Percentiles rank a stretch among this genome's conserved stretches.
These are phyloP conservation scores for Isoetes taiwanensis DNA, from an alignment of 75 land plant genomes.

Conservation along the genomic window DNA sequence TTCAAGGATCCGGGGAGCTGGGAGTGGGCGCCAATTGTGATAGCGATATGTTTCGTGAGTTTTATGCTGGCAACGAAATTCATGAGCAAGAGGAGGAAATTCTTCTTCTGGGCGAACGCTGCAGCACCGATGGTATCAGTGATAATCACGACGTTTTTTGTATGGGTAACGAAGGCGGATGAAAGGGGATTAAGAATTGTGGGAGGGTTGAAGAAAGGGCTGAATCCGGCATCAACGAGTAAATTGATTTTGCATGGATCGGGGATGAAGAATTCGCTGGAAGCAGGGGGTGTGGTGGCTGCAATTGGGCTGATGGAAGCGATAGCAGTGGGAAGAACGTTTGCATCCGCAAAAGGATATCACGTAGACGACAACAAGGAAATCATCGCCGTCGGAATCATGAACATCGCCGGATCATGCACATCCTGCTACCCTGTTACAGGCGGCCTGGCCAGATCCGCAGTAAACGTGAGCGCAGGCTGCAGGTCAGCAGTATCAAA, in stretches of 20 bases:
- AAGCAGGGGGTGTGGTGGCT: not conserved
- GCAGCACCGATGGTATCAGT: not conserved
- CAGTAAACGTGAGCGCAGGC: conserved; percentile 3
- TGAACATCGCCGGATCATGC: conserved; percentile 5
- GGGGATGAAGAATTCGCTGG: not conserved
- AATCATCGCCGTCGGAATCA: conserved; percentile 2
- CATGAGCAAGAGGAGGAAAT: not conserved
- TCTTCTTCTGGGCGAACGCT: not conserved
- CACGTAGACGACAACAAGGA: conserved; percentile 2
- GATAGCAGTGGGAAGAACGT: conserved; percentile 1
- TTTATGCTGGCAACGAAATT: not conserved
- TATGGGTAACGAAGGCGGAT: not conserved
- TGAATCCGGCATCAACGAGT: not conserved
- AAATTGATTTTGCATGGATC: not conserved
- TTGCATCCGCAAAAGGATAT: not conserved
- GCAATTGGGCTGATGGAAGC: conserved; percentile 4
- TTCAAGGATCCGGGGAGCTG: not conserved
- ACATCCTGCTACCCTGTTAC: not conserved
- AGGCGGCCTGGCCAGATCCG: not conserved
- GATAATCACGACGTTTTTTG: not conserved
- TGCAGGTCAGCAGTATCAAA: not conserved
- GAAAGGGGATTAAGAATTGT: conserved; percentile 1
- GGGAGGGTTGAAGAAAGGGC: not conserved
- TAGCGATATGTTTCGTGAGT: not conserved
- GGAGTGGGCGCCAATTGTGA: not conserved